These are phyloP conservation scores for Trametes versicolor DNA, from an alignment of 1,284 basidiomycete genomes.

Conservation along the genomic window DNA sequence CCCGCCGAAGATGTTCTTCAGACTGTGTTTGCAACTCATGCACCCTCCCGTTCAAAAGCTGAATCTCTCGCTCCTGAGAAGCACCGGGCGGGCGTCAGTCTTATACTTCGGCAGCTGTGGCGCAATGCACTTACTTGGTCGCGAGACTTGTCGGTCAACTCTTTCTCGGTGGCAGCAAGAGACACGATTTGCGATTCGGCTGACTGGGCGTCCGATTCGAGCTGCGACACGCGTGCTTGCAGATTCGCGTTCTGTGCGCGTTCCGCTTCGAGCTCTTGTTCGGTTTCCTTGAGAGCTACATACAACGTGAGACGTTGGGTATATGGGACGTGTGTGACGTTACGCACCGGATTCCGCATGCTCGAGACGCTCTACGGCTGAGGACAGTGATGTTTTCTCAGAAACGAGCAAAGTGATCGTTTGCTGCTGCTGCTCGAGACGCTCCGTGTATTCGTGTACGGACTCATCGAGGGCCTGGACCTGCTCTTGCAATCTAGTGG, in stretches of 20 bases:
- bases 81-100: not conserved
- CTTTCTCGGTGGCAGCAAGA: conserved; percentile 60
- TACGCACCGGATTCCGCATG: conserved; percentile 48
- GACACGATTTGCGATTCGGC: conserved; percentile 49
- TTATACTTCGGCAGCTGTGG: not conserved
- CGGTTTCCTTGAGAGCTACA: conserved; percentile 59
- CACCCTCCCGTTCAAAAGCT: conserved; percentile 62
- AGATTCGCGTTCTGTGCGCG: conserved; percentile 51
- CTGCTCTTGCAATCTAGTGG: conserved; percentile 34
- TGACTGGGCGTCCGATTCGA: conserved; percentile 50
- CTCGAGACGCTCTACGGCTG: conserved; percentile 46
- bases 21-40: conserved; percentile 63
- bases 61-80: conserved; percentile 73
- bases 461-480: conserved; percentile 37
- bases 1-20: conserved; percentile 61
- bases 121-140: conserved; percentile 60
- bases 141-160: conserved; percentile 63
- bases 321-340: not conserved
- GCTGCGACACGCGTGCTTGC: conserved; percentile 51
- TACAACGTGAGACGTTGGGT: not conserved
- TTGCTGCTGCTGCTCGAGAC: conserved; percentile 46
- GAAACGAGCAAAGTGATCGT: conserved; percentile 52
- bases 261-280: conserved; percentile 55
- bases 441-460: conserved; percentile 37
- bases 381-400: conserved; percentile 48